These are phyloP conservation scores for Chaetoceros tenuissimus DNA, from an alignment of 108 stramenopile species.

Conservation along the genomic window DNA sequence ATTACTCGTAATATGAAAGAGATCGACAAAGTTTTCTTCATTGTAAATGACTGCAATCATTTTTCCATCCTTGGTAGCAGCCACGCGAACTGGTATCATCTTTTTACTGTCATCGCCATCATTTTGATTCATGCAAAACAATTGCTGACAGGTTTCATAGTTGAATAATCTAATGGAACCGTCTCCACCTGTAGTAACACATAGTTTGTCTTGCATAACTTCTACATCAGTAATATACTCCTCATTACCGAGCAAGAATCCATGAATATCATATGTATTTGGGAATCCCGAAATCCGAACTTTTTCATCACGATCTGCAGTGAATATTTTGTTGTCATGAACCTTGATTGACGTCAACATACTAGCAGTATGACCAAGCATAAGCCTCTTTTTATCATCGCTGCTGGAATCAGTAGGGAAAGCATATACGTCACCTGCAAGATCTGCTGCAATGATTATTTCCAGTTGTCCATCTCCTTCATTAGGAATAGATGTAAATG, in stretches of 20 bases:
- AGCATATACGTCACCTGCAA: conserved; percentile 70
- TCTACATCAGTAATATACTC: conserved; percentile 60
- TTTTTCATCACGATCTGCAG: conserved; percentile 83
- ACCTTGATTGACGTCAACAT: conserved; percentile 59
- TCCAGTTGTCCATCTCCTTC: not conserved
- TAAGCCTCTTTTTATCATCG: conserved; percentile 14
- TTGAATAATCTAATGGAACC: conserved; percentile 68
- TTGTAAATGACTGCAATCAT: conserved; percentile 13
- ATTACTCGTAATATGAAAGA: not conserved
- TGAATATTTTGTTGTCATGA: conserved; percentile 10
- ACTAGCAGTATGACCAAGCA: conserved; percentile 84
- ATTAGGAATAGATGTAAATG: conserved; percentile 26
- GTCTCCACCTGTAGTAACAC: conserved; percentile 60
- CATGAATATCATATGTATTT: conserved; percentile 43
- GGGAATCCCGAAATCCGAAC: conserved; percentile 71
- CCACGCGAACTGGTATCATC: not conserved
- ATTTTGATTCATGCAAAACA: conserved; percentile 23
- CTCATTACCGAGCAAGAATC: conserved; percentile 67
- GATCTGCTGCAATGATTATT: conserved; percentile 58
- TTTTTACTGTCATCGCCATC: conserved; percentile 1
- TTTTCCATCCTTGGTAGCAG: conserved; percentile 1
- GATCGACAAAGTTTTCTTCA: not conserved
- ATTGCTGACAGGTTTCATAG: conserved; percentile 23
- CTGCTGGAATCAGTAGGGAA: conserved; percentile 30
- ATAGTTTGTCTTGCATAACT: conserved; percentile 8